phyloP scores from a whole-genome alignment of 2,329 filamentous ascomycete genomes.

The Penicillium sp. region DNA sequence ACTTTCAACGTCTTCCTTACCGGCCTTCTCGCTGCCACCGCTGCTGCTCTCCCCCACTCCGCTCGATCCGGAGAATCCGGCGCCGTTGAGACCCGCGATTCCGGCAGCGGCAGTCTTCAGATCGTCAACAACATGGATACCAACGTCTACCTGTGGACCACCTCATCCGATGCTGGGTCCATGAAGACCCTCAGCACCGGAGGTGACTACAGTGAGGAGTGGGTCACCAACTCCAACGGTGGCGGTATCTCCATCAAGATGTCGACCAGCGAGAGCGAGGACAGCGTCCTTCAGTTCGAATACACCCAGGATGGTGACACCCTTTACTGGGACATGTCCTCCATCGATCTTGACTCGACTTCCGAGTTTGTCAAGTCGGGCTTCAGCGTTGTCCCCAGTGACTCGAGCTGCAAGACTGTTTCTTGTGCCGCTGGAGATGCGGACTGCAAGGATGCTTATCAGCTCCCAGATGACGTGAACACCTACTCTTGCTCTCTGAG shows the following conservation, averaged over 20 bases:
- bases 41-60: conserved; percentile 17
- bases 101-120: conserved; percentile 22
- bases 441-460: conserved; percentile 36
- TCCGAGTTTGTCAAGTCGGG: conserved; percentile 35
- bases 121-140: conserved; percentile 35
- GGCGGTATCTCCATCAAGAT: conserved; percentile 40
- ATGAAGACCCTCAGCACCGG: conserved; percentile 27
- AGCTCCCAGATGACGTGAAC: conserved; percentile 35
- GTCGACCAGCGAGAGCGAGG: conserved; percentile 19
- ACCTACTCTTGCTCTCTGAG: conserved; percentile 33
- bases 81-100: conserved; percentile 1
- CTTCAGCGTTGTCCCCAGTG: conserved; percentile 30
- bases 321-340: conserved; percentile 41
- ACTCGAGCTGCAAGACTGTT: conserved; percentile 29
- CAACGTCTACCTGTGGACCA: conserved; percentile 36
- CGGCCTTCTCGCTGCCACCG: conserved; percentile 21
- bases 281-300: conserved; percentile 29
- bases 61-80: conserved; percentile 6
- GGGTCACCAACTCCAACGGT: conserved; percentile 30
- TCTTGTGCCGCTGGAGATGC: conserved; percentile 32
- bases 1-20: conserved; percentile 21
- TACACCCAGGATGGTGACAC: conserved; percentile 34
- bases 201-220: conserved; percentile 31
- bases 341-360: conserved; percentile 32
- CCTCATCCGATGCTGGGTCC: conserved; percentile 20